Percentiles rank a stretch among this genome's conserved stretches.
These are phyloP conservation scores for Phyllosticta citribraziliensis DNA, from an alignment of 2,329 filamentous ascomycete genomes.

Conservation along the genomic window DNA sequence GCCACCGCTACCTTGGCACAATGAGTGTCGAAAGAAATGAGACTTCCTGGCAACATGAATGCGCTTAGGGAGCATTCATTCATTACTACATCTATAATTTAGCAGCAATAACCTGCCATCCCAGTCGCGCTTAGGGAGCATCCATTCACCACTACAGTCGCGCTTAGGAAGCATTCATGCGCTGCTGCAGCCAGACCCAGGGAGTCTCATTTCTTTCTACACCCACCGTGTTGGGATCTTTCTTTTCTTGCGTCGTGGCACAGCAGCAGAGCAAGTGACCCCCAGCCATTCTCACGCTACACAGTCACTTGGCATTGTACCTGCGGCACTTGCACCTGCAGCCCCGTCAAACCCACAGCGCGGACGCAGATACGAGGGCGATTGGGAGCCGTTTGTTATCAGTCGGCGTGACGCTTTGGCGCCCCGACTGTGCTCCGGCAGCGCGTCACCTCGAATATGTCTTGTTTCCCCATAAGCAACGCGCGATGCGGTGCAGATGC, in stretches of 20 bases:
- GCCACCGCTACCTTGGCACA: neutral
- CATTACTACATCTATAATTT: no score
- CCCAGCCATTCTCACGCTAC: neutral
- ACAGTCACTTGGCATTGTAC: neutral
- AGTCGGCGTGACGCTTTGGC: neutral
- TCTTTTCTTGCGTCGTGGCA: neutral
- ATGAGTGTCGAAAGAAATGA: no score
- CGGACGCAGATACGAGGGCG: neutral
- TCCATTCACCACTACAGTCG: no score
- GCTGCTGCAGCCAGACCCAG: no score
- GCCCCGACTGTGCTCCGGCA: neutral
- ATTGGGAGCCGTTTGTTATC: neutral
- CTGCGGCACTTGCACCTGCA: neutral
- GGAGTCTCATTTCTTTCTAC: no score
- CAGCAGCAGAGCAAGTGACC: neutral
- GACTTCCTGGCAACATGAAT: no score
- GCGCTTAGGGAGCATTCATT: no score
- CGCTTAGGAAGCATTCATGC: no score
- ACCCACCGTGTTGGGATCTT: no score
- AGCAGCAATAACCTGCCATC: no score
- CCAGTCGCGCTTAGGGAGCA: no score
- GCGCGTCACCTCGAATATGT: neutral
- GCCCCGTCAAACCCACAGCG: neutral
- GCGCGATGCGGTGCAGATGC: neutral
- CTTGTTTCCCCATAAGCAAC: neutral